phyloP scores from a whole-genome alignment of 768 basidiomycete species.

The Terana coerulea region DNA sequence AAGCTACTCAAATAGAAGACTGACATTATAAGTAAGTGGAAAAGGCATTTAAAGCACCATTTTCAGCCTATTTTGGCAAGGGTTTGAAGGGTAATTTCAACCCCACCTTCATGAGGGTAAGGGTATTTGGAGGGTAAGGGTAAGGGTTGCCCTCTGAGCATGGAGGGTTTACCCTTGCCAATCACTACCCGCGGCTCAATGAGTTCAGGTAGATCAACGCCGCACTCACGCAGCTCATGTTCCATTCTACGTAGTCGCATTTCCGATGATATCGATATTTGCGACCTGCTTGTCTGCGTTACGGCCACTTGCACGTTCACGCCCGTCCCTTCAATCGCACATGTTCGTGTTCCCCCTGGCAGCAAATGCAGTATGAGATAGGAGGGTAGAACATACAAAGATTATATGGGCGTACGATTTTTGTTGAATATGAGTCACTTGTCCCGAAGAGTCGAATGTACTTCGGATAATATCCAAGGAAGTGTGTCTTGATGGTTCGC shows the following conservation, averaged over 20 bases:
- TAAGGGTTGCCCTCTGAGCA: too few relatives aligned
- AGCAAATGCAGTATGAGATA: background rate
- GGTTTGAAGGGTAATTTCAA: too few relatives aligned
- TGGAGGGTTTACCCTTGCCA: too few relatives aligned
- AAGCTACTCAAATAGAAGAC: too few relatives aligned
- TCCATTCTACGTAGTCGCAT: conserved; percentile 2
- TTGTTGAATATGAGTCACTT: conserved; percentile 31
- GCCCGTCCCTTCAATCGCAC: conserved; percentile 25
- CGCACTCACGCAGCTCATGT: background rate
- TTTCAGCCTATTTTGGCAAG: too few relatives aligned
- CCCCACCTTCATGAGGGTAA: conserved; percentile 13
- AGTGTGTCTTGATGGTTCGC: conserved; percentile 31
- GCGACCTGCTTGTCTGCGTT: conserved; percentile 18
- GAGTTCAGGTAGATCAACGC: background rate
- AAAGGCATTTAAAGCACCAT: too few relatives aligned
- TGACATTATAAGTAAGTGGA: too few relatives aligned
- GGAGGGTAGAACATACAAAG: background rate
- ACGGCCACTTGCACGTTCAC: conserved; percentile 25
- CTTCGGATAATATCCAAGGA: conserved; percentile 28
- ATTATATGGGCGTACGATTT: conserved; percentile 22
- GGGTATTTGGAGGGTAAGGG: background rate
- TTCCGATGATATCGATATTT: conserved; percentile 19
- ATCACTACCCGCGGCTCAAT: background rate
- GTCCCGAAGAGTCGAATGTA: conserved; percentile 30
- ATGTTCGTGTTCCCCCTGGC: conserved; percentile 34